A percentile compares a stretch with the other conserved stretches of the same genome.
These are phyloP conservation scores for Cytospora leucostoma DNA, from an alignment of 2,329 filamentous ascomycete species.

Conservation along the genomic window DNA sequence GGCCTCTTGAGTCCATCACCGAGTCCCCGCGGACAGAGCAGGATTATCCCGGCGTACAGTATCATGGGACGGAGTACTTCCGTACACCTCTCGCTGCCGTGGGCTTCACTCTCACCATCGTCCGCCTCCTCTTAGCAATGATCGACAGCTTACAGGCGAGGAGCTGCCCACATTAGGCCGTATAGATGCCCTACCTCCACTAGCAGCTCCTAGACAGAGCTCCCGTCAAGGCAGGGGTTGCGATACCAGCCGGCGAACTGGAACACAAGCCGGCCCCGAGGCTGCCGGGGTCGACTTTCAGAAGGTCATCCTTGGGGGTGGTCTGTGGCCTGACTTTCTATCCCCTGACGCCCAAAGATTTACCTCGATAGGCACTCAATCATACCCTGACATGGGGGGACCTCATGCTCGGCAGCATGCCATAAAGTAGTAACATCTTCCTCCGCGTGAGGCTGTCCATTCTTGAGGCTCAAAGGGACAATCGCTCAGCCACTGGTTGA, in stretches of 20 bases:
- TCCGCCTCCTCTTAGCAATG: slow-evolving; percentile 5
- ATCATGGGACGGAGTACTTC: background rate
- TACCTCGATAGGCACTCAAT: slow-evolving; percentile 13
- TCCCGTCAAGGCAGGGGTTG: slow-evolving; percentile 16
- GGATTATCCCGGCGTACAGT: slow-evolving; percentile 10
- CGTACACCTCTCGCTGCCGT: slow-evolving; percentile 15
- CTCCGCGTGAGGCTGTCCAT: slow-evolving; percentile 15
- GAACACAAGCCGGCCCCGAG: slow-evolving; percentile 26
- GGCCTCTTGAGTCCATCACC: slow-evolving; percentile 17
- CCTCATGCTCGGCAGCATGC: slow-evolving; percentile 2
- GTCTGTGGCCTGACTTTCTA: slow-evolving; percentile 7
- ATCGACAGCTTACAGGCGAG: slow-evolving; percentile 14
- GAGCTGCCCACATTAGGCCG: slow-evolving; percentile 23
- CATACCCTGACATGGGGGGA: slow-evolving; percentile 18
- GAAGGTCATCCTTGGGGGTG: slow-evolving; percentile 13
- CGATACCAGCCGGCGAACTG: slow-evolving; percentile 27
- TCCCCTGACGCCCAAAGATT: background rate
- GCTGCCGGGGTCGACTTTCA: slow-evolving; percentile 11
- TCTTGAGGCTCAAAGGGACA: background rate
- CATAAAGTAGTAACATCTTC: background rate
- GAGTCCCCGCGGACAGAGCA: slow-evolving; percentile 13
- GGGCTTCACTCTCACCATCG: slow-evolving; percentile 8
- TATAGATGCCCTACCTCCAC: slow-evolving; percentile 21
- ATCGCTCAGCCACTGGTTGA: background rate
- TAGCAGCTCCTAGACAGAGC: slow-evolving; percentile 20